phyloP scores from a whole-genome alignment of 1,139 yeast genomes.

The Hansenula sp. region DNA sequence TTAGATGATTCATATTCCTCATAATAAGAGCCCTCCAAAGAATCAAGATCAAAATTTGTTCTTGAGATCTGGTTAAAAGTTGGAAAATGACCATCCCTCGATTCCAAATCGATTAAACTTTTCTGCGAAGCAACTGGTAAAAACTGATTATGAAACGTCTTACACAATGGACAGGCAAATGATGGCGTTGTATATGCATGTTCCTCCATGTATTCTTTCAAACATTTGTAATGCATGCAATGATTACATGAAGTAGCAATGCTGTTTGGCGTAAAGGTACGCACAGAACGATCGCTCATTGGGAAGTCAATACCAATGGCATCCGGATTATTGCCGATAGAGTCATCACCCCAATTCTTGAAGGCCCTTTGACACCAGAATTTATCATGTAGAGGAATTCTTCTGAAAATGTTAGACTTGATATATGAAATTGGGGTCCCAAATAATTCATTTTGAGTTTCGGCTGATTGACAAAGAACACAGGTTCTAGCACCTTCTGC shows the following conservation, averaged over 20 bases:
- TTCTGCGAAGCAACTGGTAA: slow-evolving; percentile 30
- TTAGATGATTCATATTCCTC: background rate
- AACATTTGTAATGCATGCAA: slow-evolving; percentile 61
- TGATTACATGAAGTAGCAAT: slow-evolving; percentile 67
- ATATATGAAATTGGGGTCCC: slow-evolving; percentile 49
- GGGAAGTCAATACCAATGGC: slow-evolving; percentile 14
- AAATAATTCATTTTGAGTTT: slow-evolving; percentile 39
- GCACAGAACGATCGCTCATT: slow-evolving; percentile 18
- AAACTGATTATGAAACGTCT: slow-evolving; percentile 42
- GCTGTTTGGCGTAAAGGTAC: slow-evolving; percentile 14
- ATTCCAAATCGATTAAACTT: slow-evolving; percentile 11
- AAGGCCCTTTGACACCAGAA: slow-evolving; percentile 55
- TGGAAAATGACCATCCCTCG: background rate
- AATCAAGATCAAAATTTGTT: background rate
- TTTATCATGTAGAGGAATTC: slow-evolving; percentile 34
- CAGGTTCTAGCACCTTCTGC: slow-evolving; percentile 37
- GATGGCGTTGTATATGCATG: slow-evolving; percentile 24
- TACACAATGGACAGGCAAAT: slow-evolving; percentile 64
- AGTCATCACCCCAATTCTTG: slow-evolving; percentile 42
- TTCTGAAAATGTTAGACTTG: slow-evolving; percentile 42
- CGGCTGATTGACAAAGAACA: slow-evolving; percentile 64
- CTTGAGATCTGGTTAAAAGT: background rate
- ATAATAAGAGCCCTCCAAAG: background rate
- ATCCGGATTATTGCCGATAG: slow-evolving; percentile 28
- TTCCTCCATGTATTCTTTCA: slow-evolving; percentile 31